Base-by-base conservation (phyloP, 225 moss, liverwort and hornwort genomes). In the Sphagnum tenellum region DNA sequence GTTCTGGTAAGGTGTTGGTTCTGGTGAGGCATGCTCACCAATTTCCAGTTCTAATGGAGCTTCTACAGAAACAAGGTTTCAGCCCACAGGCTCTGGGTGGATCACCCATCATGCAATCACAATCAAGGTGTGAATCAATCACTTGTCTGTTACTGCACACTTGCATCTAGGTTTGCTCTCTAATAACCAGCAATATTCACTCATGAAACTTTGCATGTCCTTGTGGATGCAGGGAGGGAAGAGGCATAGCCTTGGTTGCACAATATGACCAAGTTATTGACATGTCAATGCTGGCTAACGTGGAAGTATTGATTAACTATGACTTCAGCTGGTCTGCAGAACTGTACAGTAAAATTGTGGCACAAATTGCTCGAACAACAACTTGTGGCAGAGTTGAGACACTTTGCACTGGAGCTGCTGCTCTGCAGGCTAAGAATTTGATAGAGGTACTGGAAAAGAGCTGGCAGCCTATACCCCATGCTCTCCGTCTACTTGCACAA, bases 361-460 rank as follows among this genome's bases (percentile, higher is more conserved):
- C 79, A 58, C 71, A 74, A 44, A 93, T 98, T 87, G 87, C 90
- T 4, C 89, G 89, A 53, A 68, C 60, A 47, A 85, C 80, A 56
- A 62, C 75, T 52, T 78, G 78, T 50, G 89, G 90, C 10, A 73
- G 75, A 72, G 59, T 98, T 4, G 83, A 93, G 76, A 90, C 83
- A n/a, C 71, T 98, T 29, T 98, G 98, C 65, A 87, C 83, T 29
- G 85, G 92, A 45, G 83, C 87, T 47, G 87, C 85, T 65, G 93
- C 84, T 8, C 59, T 74, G 58, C 85, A 86, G 70, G 98, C 90
- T 3, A 63, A 67, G 64, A 76, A 77, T 57, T 59, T 98, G 64
- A 79, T 71, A 64, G 65, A 82, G 48, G 46, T 86, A 12, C 72
- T 98, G 60, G 73, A 74, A 8, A 66, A 55, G 49, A 87, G 93